Base-by-base conservation (phyloP, 2,329 filamentous ascomycete genomes). In the Paracamarosporium sp. region DNA sequence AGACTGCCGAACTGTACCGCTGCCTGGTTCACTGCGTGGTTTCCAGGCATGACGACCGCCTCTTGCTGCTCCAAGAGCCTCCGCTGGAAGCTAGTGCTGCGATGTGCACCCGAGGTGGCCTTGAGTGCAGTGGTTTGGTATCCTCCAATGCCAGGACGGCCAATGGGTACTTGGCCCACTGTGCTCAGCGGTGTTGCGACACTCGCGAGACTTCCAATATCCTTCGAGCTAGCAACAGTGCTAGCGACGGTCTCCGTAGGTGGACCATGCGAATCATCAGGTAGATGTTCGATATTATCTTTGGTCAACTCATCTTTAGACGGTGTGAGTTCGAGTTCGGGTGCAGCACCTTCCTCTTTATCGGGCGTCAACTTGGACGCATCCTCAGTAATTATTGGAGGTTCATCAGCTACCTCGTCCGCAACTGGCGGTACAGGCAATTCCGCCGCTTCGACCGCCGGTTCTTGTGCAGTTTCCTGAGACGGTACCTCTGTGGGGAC, bases 1-100 rank as follows among this genome's bases (percentile, higher is more conserved):
- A 99, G 92, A 76, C 93, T 96, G 62, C 95, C 95, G 76, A 99
- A 99, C 75, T 98, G 94, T 47, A 99, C 93, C 48, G 93, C 91
- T 65, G 94, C 88, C 69, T 93, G 89, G 75, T 98, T 94, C 27
- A 99, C 90, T 52, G 95, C 93, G 66, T 95, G 93, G 81, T 97
- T 97, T 59, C 92, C 93, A 44, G 95, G 95, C 94, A 99, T 97
- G 64, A 97, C 93, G 38, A 99, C 95, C 57, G 95, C 92, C 80
- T 99, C 95, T 78, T 97, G 93, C 75, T 99, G 95, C 69, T 98
- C 93, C 71, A 96, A 84, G 53, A 97, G 85, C 70, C 92, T 90
- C 65, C 94, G 88, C 76, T 96, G 90, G 77, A 90, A 92, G 79
- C 89, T 93, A 20, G 92, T 86, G 53, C 88, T 88, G 60, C 94